These are phyloP conservation scores for Penicillium sclerotigenum DNA, from an alignment of 2,329 filamentous ascomycete species.

Conservation along the genomic window DNA sequence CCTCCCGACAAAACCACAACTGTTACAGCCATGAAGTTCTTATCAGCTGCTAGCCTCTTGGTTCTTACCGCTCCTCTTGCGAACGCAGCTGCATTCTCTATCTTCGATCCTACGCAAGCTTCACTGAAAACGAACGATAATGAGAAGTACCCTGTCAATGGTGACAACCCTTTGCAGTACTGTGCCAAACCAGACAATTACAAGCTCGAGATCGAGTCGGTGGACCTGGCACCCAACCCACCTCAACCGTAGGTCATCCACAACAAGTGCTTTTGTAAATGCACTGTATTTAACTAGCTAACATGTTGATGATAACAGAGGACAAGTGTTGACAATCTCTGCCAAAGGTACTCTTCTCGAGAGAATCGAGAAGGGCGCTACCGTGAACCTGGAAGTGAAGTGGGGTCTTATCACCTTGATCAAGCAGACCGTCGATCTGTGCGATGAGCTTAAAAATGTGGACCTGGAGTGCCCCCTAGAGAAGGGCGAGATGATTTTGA, in stretches of 20 bases:
- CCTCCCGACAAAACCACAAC: neutral
- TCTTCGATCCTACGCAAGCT: slow-evolving; percentile 52
- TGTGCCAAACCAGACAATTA: slow-evolving; percentile 69
- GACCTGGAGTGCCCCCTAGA: slow-evolving; percentile 86
- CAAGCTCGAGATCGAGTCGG: slow-evolving; percentile 70
- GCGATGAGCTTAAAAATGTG: slow-evolving; percentile 83
- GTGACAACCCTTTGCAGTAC: slow-evolving; percentile 79
- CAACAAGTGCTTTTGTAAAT: neutral
- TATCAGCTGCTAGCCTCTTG: slow-evolving; percentile 39
- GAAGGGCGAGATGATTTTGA: slow-evolving; percentile 69
- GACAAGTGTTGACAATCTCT: slow-evolving; percentile 71
- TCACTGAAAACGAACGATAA: slow-evolving; percentile 45
- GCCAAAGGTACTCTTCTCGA: slow-evolving; percentile 73
- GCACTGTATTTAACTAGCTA: slow-evolving; percentile 8
- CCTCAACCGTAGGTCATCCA: slow-evolving; percentile 68
- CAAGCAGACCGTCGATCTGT: slow-evolving; percentile 76
- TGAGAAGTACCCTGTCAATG: slow-evolving; percentile 65
- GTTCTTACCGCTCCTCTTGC: slow-evolving; percentile 47
- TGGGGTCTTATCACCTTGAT: slow-evolving; percentile 90
- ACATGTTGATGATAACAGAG: slow-evolving; percentile 53
- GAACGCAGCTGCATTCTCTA: slow-evolving; percentile 42
- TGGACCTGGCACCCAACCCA: slow-evolving; percentile 82
- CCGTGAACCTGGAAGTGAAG: slow-evolving; percentile 81
- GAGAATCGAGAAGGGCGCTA: slow-evolving; percentile 71
- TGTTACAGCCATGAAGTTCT: slow-evolving; percentile 42